Conservation (phyloP, 177 flowering plant genomes). For the Vitis hybrid region DNA sequence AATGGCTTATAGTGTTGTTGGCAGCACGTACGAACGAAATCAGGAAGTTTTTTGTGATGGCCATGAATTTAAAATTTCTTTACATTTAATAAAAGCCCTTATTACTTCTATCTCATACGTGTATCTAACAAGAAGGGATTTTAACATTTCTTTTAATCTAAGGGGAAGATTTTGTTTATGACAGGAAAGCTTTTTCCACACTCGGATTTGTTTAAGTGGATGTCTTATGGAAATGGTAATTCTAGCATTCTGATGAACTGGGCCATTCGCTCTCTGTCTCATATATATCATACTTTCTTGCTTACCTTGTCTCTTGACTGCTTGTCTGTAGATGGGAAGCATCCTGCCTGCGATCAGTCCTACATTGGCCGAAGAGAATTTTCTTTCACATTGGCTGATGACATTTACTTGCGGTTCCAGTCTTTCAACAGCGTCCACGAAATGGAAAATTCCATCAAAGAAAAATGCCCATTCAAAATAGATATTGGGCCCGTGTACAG, state of each 20-base stretch:
- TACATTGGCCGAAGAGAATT: slow-evolving; percentile 88
- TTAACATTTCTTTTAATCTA: neutral
- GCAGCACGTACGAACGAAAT: too few relatives aligned
- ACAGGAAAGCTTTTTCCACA: slow-evolving; percentile 88
- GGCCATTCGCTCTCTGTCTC: neutral
- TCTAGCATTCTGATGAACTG: too few relatives aligned
- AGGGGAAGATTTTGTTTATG: slow-evolving; percentile 4
- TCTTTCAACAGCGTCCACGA: slow-evolving; percentile 63
- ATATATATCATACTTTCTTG: too few relatives aligned
- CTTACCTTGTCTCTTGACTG: neutral
- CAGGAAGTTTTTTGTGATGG: too few relatives aligned
- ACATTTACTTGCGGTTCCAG: slow-evolving; percentile 70
- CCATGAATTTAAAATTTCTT: too few relatives aligned
- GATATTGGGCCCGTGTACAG: slow-evolving; percentile 96
- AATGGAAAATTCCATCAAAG: slow-evolving; percentile 75
- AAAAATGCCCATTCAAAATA: slow-evolving; percentile 83
- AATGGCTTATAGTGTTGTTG: neutral
- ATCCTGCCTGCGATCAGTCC: slow-evolving; percentile 84
- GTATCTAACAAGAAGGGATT: neutral
- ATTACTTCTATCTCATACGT: too few relatives aligned
- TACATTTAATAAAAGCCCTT: too few relatives aligned
- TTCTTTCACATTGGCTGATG: slow-evolving; percentile 77
- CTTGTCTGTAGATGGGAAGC: slow-evolving; percentile 80
- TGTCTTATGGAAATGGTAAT: slow-evolving; percentile 95
- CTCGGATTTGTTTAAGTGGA: slow-evolving; percentile 80